Evolutionary conservation across 805 yeast species (phyloP), one percentile per base, ranked within the genome.

Genomic region (Pichia kluyveri): DNA sequence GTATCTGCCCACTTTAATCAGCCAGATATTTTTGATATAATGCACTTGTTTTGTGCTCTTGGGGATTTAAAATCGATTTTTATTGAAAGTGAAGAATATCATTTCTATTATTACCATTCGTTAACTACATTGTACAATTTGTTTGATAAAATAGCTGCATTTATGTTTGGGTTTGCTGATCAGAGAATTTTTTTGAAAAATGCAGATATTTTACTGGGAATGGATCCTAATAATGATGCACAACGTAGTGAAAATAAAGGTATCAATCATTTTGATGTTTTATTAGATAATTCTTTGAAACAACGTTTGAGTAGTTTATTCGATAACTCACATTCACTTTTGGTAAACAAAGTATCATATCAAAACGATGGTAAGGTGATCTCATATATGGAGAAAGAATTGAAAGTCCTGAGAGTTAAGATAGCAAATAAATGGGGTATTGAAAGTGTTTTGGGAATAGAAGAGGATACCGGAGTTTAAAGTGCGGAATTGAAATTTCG

Each of bases 121-220:
- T 49, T 53, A 15, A 34, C 51, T 3, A 54, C 55, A 17, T 37
- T 56, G 1, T 62, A 63, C 54, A 41, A 49, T 27, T 17, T 60
- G 12, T 42, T 60, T 1, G 52, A 54, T 9, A 18, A 54, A 44
- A 12, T 55, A 8, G 42, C 44, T 10, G 26, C 42, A 3, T 42
- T 51, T 9, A 50, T 61, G 10, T 23, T 49, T 19, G 65, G 64
- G 1, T 60, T 54, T 43, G 54, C 44, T 12, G 64, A 60, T 39
- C 40, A 49, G 15, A 10, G 11, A 3, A 42, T 48, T 1, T 54
- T 56, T 27, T 28, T 44, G 28, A 15, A 23, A 1, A 43, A 47
- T 14, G n/a, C 54, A 23, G 37, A 47, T 31, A n/a, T 46, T 5
- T 32, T 55, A 38, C 49, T 56, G 2, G 40, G 53, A 0, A 45